Percentiles rank a stretch among this genome's conserved stretches.
Evolutionary conservation across 2,329 filamentous ascomycete genomes (phyloP).

Genomic region (Colletotrichum sp.): DNA sequence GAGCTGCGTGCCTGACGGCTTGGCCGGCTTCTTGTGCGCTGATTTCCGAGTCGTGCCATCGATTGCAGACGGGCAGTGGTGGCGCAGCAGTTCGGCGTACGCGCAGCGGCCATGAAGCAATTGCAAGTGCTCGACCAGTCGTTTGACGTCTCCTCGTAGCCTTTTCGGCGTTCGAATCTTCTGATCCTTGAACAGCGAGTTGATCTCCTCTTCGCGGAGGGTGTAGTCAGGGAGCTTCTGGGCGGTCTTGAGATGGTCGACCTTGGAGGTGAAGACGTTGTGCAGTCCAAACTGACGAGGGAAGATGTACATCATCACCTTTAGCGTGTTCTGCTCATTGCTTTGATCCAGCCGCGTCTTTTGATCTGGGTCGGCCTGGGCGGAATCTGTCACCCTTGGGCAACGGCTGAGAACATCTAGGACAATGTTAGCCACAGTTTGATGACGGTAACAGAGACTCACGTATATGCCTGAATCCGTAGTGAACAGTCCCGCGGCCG

Average conservation of each 20-base stretch:
- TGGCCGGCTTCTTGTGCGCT: not conserved
- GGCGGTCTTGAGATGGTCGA: constrained; percentile 68
- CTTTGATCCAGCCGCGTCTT: not conserved
- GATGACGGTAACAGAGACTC: constrained; percentile 34
- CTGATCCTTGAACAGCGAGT: constrained; percentile 35
- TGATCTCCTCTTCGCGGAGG: constrained; percentile 82
- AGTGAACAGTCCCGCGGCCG: constrained; percentile 67
- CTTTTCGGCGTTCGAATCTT: constrained; percentile 60
- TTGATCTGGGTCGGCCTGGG: not conserved
- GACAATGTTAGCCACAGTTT: not conserved
- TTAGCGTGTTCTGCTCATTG: constrained; percentile 62
- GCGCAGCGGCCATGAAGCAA: constrained; percentile 75
- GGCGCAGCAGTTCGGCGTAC: constrained; percentile 76
- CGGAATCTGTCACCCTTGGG: constrained; percentile 26
- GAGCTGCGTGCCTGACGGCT: not conserved
- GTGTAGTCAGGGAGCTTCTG: constrained; percentile 87
- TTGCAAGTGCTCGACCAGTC: constrained; percentile 72
- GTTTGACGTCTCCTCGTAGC: constrained; percentile 65
- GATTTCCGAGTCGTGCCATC: constrained; percentile 23
- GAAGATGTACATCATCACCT: constrained; percentile 91
- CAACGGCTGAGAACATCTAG: constrained; percentile 85
- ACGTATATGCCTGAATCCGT: constrained; percentile 85
- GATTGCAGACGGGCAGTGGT: constrained; percentile 73
- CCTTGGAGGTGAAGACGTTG: constrained; percentile 83
- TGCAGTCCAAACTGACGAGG: constrained; percentile 88